Percentiles rank a stretch among this genome's conserved stretches.
Conservation (phyloP, 441 rosid genomes). For the Viola pubescens region DNA sequence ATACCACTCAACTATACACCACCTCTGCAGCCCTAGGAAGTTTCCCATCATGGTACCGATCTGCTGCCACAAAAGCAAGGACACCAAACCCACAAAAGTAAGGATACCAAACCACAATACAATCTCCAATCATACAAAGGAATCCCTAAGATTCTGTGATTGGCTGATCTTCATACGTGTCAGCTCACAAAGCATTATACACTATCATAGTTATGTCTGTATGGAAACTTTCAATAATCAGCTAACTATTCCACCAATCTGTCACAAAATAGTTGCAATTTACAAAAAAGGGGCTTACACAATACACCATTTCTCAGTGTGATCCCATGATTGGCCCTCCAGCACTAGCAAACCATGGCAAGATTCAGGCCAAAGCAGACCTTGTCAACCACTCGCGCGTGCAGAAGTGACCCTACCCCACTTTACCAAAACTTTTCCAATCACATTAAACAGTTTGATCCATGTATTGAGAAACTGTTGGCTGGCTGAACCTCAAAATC, state of each 20-base stretch:
- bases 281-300: neutral
- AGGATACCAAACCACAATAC: neutral
- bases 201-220: neutral
- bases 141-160: neutral
- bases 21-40: neutral
- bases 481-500: no score
- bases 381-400: constrained; percentile 6
- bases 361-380: neutral
- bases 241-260: neutral
- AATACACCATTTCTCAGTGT: neutral
- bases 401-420: constrained; percentile 4
- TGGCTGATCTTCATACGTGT: constrained; percentile 1
- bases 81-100: neutral
- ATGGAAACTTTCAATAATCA: no score
- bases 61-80: constrained; percentile 2
- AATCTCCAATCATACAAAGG: neutral
- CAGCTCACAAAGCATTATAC: neutral
- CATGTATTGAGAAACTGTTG: no score
- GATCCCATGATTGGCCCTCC: neutral
- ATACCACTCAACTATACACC: no score
- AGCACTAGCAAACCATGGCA: neutral
- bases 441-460: no score
- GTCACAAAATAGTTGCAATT: neutral
- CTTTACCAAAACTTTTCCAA: neutral
- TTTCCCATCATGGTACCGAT: neutral